phyloP scores from a whole-genome alignment of 108 stramenopile genomes.

The Ochromonas danica region DNA sequence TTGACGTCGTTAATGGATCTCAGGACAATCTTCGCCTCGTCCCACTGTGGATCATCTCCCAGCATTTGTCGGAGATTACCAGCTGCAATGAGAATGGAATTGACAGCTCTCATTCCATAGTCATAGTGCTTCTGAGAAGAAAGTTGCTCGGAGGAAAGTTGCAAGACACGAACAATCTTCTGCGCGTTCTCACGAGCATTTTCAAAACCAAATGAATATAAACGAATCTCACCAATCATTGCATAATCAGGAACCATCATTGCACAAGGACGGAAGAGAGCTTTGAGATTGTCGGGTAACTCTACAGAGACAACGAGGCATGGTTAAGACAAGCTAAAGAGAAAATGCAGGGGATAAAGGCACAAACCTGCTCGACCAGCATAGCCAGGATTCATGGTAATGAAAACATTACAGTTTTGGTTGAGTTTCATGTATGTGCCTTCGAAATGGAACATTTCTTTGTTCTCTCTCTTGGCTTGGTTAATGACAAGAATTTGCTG shows the following conservation, averaged over 20 bases:
- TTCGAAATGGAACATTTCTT: slow-evolving; percentile 65
- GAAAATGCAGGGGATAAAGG: background rate
- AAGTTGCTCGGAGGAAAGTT: slow-evolving; percentile 65
- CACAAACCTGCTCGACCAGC: slow-evolving; percentile 41
- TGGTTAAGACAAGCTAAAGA: background rate
- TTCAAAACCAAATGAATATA: slow-evolving; percentile 58
- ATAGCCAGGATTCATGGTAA: slow-evolving; percentile 59
- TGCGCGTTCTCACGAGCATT: slow-evolving; percentile 58
- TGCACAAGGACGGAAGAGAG: slow-evolving; percentile 56
- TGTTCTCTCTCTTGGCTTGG: slow-evolving; percentile 58
- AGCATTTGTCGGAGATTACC: slow-evolving; percentile 64
- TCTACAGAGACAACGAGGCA: slow-evolving; percentile 27
- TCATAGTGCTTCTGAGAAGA: slow-evolving; percentile 72
- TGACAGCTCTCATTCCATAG: slow-evolving; percentile 71
- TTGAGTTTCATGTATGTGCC: slow-evolving; percentile 66
- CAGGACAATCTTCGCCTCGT: slow-evolving; percentile 62
- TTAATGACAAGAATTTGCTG: slow-evolving; percentile 69
- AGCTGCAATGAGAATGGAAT: slow-evolving; percentile 66
- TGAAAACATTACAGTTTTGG: slow-evolving; percentile 64
- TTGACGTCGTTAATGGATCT: slow-evolving; percentile 66
- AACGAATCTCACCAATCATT: slow-evolving; percentile 57
- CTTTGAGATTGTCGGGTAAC: slow-evolving; percentile 57
- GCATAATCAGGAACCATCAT: slow-evolving; percentile 61
- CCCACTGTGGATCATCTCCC: slow-evolving; percentile 63
- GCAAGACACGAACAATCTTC: slow-evolving; percentile 64